Percentiles rank a stretch among this genome's conserved stretches.
These are phyloP conservation scores for Salmacisia buchloeana DNA, from an alignment of 1,284 basidiomycete genomes.

Conservation along the genomic window DNA sequence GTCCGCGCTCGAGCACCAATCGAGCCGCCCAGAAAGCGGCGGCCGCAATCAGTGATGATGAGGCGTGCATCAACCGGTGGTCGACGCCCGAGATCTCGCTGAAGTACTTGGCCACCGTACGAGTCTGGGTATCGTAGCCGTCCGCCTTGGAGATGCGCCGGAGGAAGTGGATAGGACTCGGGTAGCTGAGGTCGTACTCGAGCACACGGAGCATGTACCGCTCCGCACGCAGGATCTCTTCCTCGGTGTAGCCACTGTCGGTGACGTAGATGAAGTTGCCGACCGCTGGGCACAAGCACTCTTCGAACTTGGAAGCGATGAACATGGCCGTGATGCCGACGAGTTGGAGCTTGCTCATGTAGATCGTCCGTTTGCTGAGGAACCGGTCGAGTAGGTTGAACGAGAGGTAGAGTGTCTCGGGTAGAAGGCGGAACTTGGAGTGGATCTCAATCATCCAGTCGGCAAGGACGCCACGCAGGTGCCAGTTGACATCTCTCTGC, in stretches of 20 bases:
- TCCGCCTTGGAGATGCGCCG: slow-evolving; percentile 58
- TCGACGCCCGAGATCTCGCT: slow-evolving; percentile 86
- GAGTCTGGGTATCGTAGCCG: slow-evolving; percentile 68
- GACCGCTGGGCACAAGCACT: slow-evolving; percentile 85
- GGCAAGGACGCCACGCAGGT: slow-evolving; percentile 72
- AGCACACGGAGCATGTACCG: slow-evolving; percentile 85
- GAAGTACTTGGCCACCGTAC: slow-evolving; percentile 74
- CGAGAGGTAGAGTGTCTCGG: slow-evolving; percentile 91
- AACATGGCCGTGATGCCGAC: slow-evolving; percentile 92
- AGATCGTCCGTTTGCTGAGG: slow-evolving; percentile 80
- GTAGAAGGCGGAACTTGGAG: slow-evolving; percentile 82
- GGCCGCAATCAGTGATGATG: slow-evolving; percentile 80
- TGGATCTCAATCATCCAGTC: slow-evolving; percentile 98
- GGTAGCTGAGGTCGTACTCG: slow-evolving; percentile 84
- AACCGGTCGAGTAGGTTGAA: slow-evolving; percentile 96
- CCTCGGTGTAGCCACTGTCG: slow-evolving; percentile 45
- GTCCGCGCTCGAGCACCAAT: slow-evolving; percentile 71
- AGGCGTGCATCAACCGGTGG: slow-evolving; percentile 71
- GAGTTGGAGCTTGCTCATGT: slow-evolving; percentile 85
- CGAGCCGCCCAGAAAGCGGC: slow-evolving; percentile 87
- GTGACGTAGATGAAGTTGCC: slow-evolving; percentile 65
- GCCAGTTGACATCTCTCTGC: slow-evolving; percentile 48
- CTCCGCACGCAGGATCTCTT: slow-evolving; percentile 61
- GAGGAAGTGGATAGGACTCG: slow-evolving; percentile 88
- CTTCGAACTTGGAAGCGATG: slow-evolving; percentile 90